Conservation (phyloP, 441 rosid genomes). For the Populus hybrid region DNA sequence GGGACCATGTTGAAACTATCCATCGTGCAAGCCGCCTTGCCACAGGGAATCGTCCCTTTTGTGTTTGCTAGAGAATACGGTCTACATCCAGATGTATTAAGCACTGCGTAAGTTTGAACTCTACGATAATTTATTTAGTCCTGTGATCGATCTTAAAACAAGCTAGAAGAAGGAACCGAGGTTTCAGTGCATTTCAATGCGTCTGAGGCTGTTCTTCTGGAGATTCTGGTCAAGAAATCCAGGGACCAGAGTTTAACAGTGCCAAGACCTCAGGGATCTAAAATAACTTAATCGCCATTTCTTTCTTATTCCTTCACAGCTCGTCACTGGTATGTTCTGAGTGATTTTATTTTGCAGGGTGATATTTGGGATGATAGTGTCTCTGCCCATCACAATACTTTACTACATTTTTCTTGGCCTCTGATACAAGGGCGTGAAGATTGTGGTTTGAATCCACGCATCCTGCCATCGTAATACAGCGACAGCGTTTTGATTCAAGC, state of each 20-base stretch:
- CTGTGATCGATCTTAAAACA: neutral
- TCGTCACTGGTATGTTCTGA: no score
- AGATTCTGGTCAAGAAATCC: no score
- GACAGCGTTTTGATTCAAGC: no score
- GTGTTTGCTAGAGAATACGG: conserved; percentile 29
- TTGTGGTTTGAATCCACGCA: neutral
- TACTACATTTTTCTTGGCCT: conserved; percentile 27
- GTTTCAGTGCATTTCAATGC: no score
- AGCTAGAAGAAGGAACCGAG: no score
- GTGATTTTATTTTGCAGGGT: conserved; percentile 17
- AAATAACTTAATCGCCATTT: no score
- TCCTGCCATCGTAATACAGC: no score
- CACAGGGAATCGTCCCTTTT: conserved; percentile 35
- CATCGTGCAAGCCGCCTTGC: conserved; percentile 31
- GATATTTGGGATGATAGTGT: conserved; percentile 26
- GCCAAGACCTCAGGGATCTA: no score
- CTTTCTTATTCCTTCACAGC: neutral
- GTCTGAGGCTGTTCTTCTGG: no score
- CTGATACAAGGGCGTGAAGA: neutral
- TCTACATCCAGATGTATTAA: conserved; percentile 29
- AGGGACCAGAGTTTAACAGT: no score
- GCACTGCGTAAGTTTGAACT: conserved; percentile 24
- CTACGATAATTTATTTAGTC: neutral
- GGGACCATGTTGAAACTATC: conserved; percentile 18
- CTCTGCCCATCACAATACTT: conserved; percentile 24